Evolutionary conservation across 1,139 yeast genomes (phyloP).

Genomic region (Pneumocystis canis): DNA sequence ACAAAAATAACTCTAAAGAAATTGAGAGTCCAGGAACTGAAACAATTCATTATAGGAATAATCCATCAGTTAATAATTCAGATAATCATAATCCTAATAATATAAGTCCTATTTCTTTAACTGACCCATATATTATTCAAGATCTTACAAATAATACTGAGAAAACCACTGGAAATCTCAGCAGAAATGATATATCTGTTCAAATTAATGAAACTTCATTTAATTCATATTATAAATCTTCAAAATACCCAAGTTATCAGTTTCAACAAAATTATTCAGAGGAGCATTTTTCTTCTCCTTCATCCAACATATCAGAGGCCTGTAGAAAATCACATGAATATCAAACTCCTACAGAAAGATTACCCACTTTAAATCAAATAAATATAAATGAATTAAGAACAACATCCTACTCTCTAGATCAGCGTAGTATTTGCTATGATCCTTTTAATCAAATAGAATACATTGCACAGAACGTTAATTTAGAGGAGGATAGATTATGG

Average conservation of each 20-base stretch:
- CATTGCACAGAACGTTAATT: background rate
- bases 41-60: background rate
- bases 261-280: background rate
- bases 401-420: background rate
- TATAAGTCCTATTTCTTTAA: background rate
- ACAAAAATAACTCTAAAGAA: background rate
- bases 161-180: background rate
- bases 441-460: background rate
- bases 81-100: background rate
- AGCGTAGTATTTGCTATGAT: background rate
- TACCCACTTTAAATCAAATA: background rate
- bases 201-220: background rate
- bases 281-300: background rate
- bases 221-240: background rate
- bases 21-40: background rate
- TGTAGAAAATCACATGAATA: background rate
- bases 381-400: background rate
- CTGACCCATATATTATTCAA: background rate
- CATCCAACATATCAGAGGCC: background rate
- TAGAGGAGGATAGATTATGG: constrained; percentile 31
- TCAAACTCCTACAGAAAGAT: background rate
- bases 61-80: background rate
- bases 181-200: background rate
- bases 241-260: background rate
- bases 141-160: background rate